These are phyloP conservation scores for Lactarius evosmus DNA, from an alignment of 768 basidiomycete genomes.

Conservation along the genomic window DNA sequence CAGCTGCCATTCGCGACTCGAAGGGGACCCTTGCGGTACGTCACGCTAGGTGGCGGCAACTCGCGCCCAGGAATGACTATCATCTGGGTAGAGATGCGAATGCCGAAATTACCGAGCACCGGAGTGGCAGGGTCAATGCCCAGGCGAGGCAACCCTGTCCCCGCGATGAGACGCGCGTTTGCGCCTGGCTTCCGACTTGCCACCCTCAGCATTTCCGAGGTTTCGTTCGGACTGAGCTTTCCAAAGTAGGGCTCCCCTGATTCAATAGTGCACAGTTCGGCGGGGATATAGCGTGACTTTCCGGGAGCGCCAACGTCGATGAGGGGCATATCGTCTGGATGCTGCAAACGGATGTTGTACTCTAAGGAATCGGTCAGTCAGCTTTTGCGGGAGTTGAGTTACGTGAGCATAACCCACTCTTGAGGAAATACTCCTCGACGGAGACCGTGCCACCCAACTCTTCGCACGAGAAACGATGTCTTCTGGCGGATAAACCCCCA, in stretches of 20 bases:
- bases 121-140: constrained; percentile 45
- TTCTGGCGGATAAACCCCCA: constrained; percentile 43
- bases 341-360: constrained; percentile 50
- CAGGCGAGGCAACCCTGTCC: constrained; percentile 54
- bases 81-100: constrained; percentile 58
- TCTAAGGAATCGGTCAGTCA: constrained; percentile 39
- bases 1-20: constrained; percentile 61
- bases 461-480: constrained; percentile 52
- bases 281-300: constrained; percentile 49
- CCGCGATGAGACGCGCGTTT: constrained; percentile 57
- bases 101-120: constrained; percentile 50
- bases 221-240: constrained; percentile 58
- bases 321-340: constrained; percentile 39
- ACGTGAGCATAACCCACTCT: constrained; percentile 44
- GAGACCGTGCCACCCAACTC: constrained; percentile 56
- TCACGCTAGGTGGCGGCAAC: constrained; percentile 54
- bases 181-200: constrained; percentile 61
- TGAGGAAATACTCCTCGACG: constrained; percentile 61
- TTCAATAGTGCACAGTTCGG: constrained; percentile 67
- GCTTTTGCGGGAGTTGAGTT: constrained; percentile 11
- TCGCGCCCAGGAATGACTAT: constrained; percentile 61
- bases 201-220: constrained; percentile 62
- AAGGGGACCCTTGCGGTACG: constrained; percentile 47
- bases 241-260: constrained; percentile 58
- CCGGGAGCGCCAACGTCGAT: constrained; percentile 36